Base-by-base conservation (phyloP, 148 eudicot species). In the Mesembryanthemum crystallinum region DNA sequence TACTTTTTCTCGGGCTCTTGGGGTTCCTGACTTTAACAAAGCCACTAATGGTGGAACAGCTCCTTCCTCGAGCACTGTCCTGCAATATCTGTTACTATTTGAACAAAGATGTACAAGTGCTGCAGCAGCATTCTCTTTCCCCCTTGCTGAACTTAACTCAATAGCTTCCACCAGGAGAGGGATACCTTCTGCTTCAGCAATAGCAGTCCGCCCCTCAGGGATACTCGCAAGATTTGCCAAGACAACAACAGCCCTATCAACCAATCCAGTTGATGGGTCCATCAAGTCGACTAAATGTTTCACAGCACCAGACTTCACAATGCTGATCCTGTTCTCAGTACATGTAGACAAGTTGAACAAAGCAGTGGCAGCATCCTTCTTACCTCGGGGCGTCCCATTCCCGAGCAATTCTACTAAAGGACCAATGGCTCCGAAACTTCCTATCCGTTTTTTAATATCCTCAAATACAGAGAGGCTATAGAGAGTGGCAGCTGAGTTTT, bases 91-190 rank as follows among this genome's bases (percentile, higher is more conserved):
- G 73, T 66, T 87, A 83, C 91, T 89, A 71, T 80, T 87, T 14
- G 87, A 82, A 78, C 97, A 90, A 42, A 94, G 86, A 78, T 89
- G 94, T 49, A 88, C 76, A 35, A 94, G 91, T 47, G 97, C 96
- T 20, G 97, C 96, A 47, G 94, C 92, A 7, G 98, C 98, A 82
- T 86, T 88, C 87, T 94, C 98, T 84, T 90, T 94, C 10, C 89
- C 97, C 82, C 94, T 92, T 1, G 88, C 83, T 29, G 98, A 92
- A 28, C 98, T 97, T 79, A 94, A 75, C 85, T 94, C 98, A 65
- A 94, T 81, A 69, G 89, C 92, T 81, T 94, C 98, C 62, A 94
- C 96, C 30, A 94, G 83, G 52, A 88, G 87, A 20, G 89, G 84
- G 25, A 94, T 90, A 17, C 97, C 98, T 42, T 85, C 86, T 58